Conservation (phyloP, 495 filamentous ascomycete species). For the Trichodelitschia bisporula region DNA sequence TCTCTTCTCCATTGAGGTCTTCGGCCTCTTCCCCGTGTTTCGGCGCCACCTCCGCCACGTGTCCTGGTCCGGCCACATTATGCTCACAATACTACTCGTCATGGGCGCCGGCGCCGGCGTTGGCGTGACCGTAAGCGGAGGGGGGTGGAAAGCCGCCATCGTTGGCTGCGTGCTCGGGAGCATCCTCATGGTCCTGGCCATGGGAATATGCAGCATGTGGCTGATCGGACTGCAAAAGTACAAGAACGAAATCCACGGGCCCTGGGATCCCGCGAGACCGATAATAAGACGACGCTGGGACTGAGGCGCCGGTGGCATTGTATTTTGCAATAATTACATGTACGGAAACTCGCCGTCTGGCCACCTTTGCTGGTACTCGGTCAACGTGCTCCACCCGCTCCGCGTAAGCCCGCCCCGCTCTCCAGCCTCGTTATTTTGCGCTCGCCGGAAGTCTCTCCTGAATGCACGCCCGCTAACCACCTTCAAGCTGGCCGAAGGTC, state of each 20-base stretch:
- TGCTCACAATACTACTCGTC: conserved; percentile 56
- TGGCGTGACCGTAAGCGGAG: conserved; percentile 37
- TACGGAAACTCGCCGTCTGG: too few species aligned
- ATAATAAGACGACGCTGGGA: conserved; percentile 39
- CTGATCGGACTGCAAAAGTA: conserved; percentile 91
- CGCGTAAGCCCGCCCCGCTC: too few species aligned
- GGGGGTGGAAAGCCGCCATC: conserved; percentile 49
- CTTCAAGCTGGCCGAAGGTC: too few species aligned
- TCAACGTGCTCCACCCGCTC: too few species aligned
- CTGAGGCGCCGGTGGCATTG: too few species aligned
- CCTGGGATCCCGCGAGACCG: conserved; percentile 90
- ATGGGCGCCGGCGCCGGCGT: conserved; percentile 53
- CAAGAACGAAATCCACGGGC: conserved; percentile 95
- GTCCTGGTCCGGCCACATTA: conserved; percentile 61
- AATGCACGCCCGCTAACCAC: too few species aligned
- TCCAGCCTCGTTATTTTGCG: too few species aligned
- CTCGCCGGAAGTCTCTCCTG: too few species aligned
- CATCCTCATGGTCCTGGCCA: conserved; percentile 41
- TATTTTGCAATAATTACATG: too few species aligned
- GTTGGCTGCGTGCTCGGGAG: conserved; percentile 50
- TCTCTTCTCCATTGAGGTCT: conserved; percentile 89
- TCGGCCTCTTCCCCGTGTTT: conserved; percentile 90
- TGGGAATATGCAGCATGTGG: conserved; percentile 97
- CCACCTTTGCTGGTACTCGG: too few species aligned
- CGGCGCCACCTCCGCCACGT: conserved; percentile 61